Conservation (phyloP, 768 basidiomycete genomes). For the Boletus rex-veris region DNA sequence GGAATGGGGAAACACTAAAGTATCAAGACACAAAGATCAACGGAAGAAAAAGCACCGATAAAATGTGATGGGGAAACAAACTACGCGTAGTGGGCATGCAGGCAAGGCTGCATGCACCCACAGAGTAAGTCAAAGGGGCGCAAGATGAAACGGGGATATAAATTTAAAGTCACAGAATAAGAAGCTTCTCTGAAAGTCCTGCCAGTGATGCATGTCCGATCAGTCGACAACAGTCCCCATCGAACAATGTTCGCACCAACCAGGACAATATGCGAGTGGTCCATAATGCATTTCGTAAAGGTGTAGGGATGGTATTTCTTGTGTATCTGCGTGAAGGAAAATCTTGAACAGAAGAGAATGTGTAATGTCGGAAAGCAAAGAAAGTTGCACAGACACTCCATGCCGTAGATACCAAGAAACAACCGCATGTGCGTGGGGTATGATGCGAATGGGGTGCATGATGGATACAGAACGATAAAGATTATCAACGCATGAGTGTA, state of each 20-base stretch:
- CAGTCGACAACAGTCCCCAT: slow-evolving; percentile 15
- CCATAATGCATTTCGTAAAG: slow-evolving; percentile 30
- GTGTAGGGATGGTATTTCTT: slow-evolving; percentile 15
- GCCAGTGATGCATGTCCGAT: slow-evolving; percentile 11
- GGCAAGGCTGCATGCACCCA: neutral
- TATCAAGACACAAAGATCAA: slow-evolving; percentile 11
- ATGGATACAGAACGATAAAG: slow-evolving; percentile 35
- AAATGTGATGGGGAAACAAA: neutral
- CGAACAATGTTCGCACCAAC: slow-evolving; percentile 16
- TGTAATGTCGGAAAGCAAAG: slow-evolving; percentile 9
- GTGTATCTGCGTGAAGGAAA: slow-evolving; percentile 20
- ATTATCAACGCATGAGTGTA: slow-evolving; percentile 29
- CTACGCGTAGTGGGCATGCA: slow-evolving; percentile 2
- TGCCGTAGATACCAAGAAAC: slow-evolving; percentile 14
- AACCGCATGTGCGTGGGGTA: slow-evolving; percentile 22
- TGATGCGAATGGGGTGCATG: slow-evolving; percentile 26
- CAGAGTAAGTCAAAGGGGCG: slow-evolving; percentile 1
- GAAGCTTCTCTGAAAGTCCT: slow-evolving; percentile 22
- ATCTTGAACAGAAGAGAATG: slow-evolving; percentile 10
- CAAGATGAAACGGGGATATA: slow-evolving; percentile 11
- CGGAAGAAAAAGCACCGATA: slow-evolving; percentile 5
- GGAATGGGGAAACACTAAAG: slow-evolving; percentile 1
- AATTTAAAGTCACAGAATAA: slow-evolving; percentile 23
- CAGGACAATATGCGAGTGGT: slow-evolving; percentile 24
- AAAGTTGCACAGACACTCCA: slow-evolving; percentile 16